Conservation (phyloP, 2,329 filamentous ascomycete genomes). For the Orbilia oligospora region DNA sequence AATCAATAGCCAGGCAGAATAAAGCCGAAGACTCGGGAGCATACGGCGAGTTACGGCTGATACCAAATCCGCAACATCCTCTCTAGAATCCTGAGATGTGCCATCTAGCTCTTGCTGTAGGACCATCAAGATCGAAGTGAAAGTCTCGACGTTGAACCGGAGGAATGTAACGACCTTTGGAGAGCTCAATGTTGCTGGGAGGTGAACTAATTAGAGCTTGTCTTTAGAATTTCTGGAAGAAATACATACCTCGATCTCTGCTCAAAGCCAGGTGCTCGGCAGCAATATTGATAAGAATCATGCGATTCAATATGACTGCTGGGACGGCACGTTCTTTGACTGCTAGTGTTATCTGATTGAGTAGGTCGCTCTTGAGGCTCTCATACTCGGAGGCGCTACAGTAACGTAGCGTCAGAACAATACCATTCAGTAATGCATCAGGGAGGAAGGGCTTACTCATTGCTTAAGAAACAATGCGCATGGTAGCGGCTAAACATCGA, state of each 20-base stretch:
- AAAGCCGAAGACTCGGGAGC: constrained; percentile 76
- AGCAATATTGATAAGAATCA: constrained; percentile 87
- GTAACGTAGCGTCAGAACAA: constrained; percentile 11
- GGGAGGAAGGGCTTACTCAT: constrained; percentile 68
- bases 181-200: constrained; percentile 63
- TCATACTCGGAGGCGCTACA: constrained; percentile 77
- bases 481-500: constrained; percentile 90
- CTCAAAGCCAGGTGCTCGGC: constrained; percentile 81
- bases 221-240: constrained; percentile 69
- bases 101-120: constrained; percentile 79
- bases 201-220: constrained; percentile 68
- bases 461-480: constrained; percentile 84
- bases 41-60: constrained; percentile 74
- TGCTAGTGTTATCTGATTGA: constrained; percentile 81
- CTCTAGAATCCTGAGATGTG: constrained; percentile 70
- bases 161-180: constrained; percentile 75
- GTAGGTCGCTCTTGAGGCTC: constrained; percentile 87
- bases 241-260: constrained; percentile 72
- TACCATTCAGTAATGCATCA: background rate
- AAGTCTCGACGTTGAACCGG: constrained; percentile 82
- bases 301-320: constrained; percentile 79
- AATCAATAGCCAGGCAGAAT: constrained; percentile 77
- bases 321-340: constrained; percentile 77
- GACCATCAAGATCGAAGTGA: constrained; percentile 79
- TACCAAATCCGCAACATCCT: constrained; percentile 69